Evolutionary conservation across 2,329 filamentous ascomycete species (phyloP).

Genomic region (Nemania sp.): DNA sequence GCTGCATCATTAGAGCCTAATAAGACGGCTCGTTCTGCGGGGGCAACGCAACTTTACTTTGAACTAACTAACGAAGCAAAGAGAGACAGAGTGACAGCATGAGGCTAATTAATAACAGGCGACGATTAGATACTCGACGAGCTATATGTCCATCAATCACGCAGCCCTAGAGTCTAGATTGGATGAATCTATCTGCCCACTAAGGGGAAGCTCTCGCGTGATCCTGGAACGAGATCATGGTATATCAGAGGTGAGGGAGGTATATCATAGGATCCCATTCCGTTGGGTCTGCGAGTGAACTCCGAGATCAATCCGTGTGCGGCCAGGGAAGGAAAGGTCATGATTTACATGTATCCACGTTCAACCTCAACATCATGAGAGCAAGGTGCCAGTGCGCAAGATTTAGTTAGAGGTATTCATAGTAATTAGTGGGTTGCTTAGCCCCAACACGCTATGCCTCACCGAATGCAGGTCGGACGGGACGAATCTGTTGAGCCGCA

Average conservation of each 20-base stretch:
- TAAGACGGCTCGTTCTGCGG: constrained; percentile 23
- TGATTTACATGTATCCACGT: no score
- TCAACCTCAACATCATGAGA: no score
- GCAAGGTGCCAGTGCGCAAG: no score
- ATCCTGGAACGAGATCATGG: not conserved
- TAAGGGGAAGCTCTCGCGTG: not conserved
- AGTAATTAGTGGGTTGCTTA: no score
- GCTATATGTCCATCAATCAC: constrained; percentile 7
- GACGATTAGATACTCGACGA: no score
- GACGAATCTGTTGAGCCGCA: constrained; percentile 23
- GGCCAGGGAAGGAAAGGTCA: not conserved
- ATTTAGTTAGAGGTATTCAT: no score
- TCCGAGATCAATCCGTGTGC: not conserved
- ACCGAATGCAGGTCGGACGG: constrained; percentile 30
- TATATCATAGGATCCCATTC: constrained; percentile 13
- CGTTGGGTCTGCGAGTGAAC: constrained; percentile 14
- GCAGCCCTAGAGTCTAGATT: constrained; percentile 1
- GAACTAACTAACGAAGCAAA: no score
- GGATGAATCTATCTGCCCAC: constrained; percentile 8
- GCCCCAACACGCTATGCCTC: no score
- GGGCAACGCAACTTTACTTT: no score
- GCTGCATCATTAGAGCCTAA: constrained; percentile 26
- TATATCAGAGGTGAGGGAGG: not conserved
- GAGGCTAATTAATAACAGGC: no score
- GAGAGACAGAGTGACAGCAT: no score